Conservation (phyloP, 2,329 filamentous ascomycete species). For the Diaporthe nobilis region DNA sequence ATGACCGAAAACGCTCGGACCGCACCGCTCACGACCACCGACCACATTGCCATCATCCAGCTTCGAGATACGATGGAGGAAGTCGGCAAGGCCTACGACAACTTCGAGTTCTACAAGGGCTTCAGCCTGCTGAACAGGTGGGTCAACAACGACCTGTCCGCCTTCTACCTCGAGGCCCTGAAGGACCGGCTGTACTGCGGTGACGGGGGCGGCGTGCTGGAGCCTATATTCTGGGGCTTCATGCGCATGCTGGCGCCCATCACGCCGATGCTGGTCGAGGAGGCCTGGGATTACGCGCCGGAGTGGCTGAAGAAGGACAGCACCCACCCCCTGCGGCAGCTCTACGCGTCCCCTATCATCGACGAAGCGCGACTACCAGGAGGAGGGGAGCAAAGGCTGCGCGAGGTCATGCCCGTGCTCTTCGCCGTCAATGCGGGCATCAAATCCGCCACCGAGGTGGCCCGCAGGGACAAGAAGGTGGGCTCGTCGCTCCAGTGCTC, state of each 20-base stretch:
- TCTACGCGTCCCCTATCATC: constrained; percentile 61
- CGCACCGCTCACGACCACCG: constrained; percentile 70
- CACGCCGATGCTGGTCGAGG: constrained; percentile 86
- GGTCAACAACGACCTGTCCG: constrained; percentile 85
- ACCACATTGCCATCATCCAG: constrained; percentile 84
- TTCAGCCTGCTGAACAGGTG: constrained; percentile 82
- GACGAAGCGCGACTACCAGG: constrained; percentile 55
- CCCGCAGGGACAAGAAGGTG: constrained; percentile 78
- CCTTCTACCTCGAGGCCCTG: constrained; percentile 92
- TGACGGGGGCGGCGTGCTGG: constrained; percentile 73
- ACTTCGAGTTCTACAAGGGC: constrained; percentile 87
- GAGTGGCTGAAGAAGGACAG: constrained; percentile 67
- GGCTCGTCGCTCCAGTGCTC: constrained; percentile 86
- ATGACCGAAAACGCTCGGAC: constrained; percentile 69
- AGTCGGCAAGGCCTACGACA: constrained; percentile 75
- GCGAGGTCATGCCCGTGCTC: constrained; percentile 61
- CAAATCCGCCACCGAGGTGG: constrained; percentile 82
- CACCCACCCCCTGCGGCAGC: constrained; percentile 61
- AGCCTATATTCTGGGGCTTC: constrained; percentile 79
- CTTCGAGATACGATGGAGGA: constrained; percentile 75
- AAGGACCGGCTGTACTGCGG: constrained; percentile 95
- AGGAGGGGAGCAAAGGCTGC: constrained; percentile 57
- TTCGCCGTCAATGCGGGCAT: constrained; percentile 74
- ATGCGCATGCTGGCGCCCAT: constrained; percentile 85
- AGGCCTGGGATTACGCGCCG: constrained; percentile 86